A percentile compares a stretch with the other conserved stretches of the same genome.
Conservation (phyloP, 352 stramenopile genomes). For the Pythium pyrilobum region DNA sequence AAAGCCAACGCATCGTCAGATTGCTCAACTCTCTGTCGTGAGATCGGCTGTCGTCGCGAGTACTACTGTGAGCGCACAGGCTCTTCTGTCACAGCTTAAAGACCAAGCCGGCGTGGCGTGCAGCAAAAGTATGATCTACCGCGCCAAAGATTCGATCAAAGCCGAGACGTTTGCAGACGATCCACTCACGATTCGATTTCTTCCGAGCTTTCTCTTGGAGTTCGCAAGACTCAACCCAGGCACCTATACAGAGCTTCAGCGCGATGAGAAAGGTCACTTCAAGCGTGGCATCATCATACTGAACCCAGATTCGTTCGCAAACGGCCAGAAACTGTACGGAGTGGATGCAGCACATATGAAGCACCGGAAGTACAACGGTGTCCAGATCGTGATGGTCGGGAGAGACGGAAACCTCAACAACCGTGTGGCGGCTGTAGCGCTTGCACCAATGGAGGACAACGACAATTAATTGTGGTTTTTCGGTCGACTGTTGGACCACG, state of each 20-base stretch:
- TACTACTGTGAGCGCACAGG: background rate
- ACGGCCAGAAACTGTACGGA: slow-evolving; percentile 8
- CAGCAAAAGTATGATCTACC: background rate
- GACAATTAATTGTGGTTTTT: slow-evolving; percentile 23
- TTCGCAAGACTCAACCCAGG: background rate
- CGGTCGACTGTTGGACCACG: background rate
- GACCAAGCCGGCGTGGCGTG: background rate
- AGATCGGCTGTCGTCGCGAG: background rate
- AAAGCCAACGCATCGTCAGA: background rate
- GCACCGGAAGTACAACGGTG: slow-evolving; percentile 22
- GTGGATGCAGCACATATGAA: slow-evolving; percentile 24
- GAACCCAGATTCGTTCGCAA: background rate
- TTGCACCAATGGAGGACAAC: slow-evolving; percentile 6
- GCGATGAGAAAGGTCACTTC: slow-evolving; percentile 4
- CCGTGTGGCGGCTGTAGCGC: slow-evolving; percentile 7
- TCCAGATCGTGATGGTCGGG: slow-evolving; percentile 16
- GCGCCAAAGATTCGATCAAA: background rate
- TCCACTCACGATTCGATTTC: background rate
- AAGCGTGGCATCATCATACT: slow-evolving; percentile 3
- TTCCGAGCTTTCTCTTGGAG: background rate
- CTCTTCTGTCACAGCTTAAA: background rate
- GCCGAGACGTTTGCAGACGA: background rate
- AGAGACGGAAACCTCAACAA: slow-evolving; percentile 23
- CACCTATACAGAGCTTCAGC: background rate
- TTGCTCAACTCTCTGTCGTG: background rate